A percentile compares a stretch with the other conserved stretches of the same genome.
Evolutionary conservation across 140 eudicot genomes (phyloP).

Genomic region (Erigeron philadelphicus): DNA sequence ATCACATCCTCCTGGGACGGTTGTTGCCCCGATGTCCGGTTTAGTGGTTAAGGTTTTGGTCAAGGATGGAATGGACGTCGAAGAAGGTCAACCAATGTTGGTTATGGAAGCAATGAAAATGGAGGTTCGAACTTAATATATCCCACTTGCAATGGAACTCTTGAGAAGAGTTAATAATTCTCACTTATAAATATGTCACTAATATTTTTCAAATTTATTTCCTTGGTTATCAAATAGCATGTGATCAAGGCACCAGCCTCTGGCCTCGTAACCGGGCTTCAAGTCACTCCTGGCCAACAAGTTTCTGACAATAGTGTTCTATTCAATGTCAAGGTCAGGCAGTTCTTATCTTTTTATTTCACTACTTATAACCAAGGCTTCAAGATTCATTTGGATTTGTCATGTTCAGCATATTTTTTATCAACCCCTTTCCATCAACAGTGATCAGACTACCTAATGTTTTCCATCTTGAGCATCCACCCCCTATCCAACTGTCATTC

Average conservation of each 20-base stretch:
- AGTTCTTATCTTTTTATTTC: slow-evolving; percentile 5
- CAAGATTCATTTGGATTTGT: neutral
- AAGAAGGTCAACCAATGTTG: slow-evolving; percentile 79
- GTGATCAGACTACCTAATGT: slow-evolving; percentile 1
- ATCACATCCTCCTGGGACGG: slow-evolving; percentile 74
- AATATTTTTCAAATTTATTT: neutral
- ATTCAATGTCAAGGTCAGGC: slow-evolving; percentile 68
- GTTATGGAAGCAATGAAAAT: slow-evolving; percentile 99
- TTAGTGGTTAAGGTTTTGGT: slow-evolving; percentile 77
- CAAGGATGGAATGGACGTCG: slow-evolving; percentile 60
- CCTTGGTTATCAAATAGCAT: slow-evolving; percentile 48
- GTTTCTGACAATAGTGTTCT: slow-evolving; percentile 71
- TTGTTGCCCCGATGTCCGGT: slow-evolving; percentile 90
- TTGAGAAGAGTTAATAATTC: neutral
- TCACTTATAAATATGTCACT: neutral
- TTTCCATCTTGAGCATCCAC: neutral
- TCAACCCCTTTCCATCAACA: neutral
- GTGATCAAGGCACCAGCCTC: slow-evolving; percentile 76
- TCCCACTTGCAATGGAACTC: neutral
- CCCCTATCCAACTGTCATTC: neutral
- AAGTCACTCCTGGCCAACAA: slow-evolving; percentile 72
- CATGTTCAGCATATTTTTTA: neutral
- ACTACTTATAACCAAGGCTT: neutral
- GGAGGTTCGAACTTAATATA: slow-evolving; percentile 57
- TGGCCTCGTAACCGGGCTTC: slow-evolving; percentile 72